Evolutionary conservation across 1,284 basidiomycete species (phyloP), one percentile per base, ranked within the genome.

Genomic region (Cryptococcus sp.): DNA sequence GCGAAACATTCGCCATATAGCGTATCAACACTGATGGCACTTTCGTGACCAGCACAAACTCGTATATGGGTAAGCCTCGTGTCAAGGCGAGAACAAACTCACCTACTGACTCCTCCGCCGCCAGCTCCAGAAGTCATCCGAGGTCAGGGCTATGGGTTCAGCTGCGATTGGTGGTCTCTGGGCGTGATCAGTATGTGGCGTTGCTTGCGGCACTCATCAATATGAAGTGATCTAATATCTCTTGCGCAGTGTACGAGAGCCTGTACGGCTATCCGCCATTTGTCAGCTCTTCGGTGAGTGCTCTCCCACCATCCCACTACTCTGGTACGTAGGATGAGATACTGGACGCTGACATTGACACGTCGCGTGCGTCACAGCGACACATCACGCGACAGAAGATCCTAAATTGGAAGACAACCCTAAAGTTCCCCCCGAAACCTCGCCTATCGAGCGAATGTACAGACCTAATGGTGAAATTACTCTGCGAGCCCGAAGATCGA

Each of bases 111-210:
- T 19, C 17, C 47, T 27, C 15, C 13, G 16, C 17, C 77, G 88
- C 90, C 91, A 91, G 93, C 91, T 11, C 92, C 93, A 35, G 95
- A 98, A 76, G 94, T 98, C 44, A 91, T 99, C 68, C 86, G 93
- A 40, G 83, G 83, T 0, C 68, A 78, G 72, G 94, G 93, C 23
- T 98, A 98, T 78, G 88, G 90, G 49, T 94, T 91, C 78, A 90
- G 89, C 39, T 96, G 92, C 75, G 94, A 98, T 74, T 98, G 93
- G 93, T 98, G 95, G 94, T 93, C 90, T 75, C 83, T 97, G 50
- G 93, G 93, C 22, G 89, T 95, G 54, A 95, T 96, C 74, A 71
- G 76, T 75, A 52, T 88, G 92, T 59, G 64, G 66, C 47, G 31
- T 40, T 47, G 31, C 31, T 35, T 10, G 7, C 13, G 31, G 7